Percentiles rank a stretch among this genome's conserved stretches.
These are phyloP conservation scores for Dalbergia cochinchinensis DNA, from an alignment of 306 rosid species.

Conservation along the genomic window DNA sequence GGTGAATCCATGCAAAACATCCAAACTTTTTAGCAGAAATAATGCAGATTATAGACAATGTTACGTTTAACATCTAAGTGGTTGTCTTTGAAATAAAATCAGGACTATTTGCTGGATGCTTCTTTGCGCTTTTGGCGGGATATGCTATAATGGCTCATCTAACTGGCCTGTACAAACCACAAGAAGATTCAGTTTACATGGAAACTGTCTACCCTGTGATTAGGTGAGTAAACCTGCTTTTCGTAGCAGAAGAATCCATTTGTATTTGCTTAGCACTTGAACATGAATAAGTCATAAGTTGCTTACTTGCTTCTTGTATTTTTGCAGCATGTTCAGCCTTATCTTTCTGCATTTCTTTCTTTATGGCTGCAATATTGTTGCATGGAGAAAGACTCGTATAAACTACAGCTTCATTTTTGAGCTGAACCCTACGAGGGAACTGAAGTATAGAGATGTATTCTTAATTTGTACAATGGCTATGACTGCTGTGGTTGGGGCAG, in stretches of 20 bases:
- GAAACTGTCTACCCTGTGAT: constrained; percentile 93
- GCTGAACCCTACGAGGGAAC: constrained; percentile 73
- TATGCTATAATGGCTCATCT: constrained; percentile 93
- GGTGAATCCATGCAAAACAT: not conserved
- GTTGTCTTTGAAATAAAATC: constrained; percentile 36
- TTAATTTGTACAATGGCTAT: constrained; percentile 82
- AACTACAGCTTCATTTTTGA: constrained; percentile 93
- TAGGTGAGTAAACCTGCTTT: constrained; percentile 62
- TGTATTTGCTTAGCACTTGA: constrained; percentile 23
- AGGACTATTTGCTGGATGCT: constrained; percentile 91
- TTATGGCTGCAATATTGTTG: constrained; percentile 88
- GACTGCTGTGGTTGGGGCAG: constrained; percentile 80
- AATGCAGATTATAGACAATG: not conserved
- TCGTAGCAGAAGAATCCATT: not conserved
- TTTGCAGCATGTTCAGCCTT: constrained; percentile 94
- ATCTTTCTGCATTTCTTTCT: constrained; percentile 91
- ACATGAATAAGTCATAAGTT: not conserved
- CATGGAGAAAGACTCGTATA: constrained; percentile 91
- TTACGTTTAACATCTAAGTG: not conserved
- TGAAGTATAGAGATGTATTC: constrained; percentile 86
- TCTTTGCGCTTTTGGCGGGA: constrained; percentile 79
- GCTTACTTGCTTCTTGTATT: constrained; percentile 2
- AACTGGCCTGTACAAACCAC: constrained; percentile 69
- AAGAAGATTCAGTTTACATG: constrained; percentile 78
- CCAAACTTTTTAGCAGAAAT: not conserved